Evolutionary conservation across 2,329 filamentous ascomycete genomes (phyloP).

Genomic region (Trichoderma lentiforme): DNA sequence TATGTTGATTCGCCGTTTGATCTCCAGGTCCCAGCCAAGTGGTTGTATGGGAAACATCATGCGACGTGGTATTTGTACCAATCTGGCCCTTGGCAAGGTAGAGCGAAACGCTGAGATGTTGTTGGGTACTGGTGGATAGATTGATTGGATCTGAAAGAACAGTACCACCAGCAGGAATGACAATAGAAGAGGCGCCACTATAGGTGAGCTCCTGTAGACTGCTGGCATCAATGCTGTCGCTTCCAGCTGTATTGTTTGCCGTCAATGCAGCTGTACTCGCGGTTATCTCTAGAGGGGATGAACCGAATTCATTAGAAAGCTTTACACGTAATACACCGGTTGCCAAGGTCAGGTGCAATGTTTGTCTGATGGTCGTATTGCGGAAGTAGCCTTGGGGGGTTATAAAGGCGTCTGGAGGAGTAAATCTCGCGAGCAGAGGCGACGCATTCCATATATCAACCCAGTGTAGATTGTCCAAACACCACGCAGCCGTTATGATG

Average conservation of each 20-base stretch:
- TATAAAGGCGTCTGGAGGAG: background rate
- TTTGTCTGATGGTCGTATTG: background rate
- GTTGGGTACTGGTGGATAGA: background rate
- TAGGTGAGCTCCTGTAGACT: background rate
- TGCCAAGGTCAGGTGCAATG: background rate
- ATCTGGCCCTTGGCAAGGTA: background rate
- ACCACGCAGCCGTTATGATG: background rate
- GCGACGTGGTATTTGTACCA: background rate
- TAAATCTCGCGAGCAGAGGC: background rate
- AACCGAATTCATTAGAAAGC: background rate
- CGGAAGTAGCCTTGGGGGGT: background rate
- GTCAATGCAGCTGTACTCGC: background rate
- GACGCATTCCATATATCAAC: background rate
- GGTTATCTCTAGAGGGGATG: background rate
- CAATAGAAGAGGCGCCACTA: background rate
- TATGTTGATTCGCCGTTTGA: background rate
- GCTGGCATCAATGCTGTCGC: background rate
- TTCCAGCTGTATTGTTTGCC: background rate
- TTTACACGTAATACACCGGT: background rate
- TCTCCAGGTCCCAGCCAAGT: background rate
- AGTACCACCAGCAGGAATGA: background rate
- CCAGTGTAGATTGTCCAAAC: background rate
- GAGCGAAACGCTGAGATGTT: background rate
- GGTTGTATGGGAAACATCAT: background rate
- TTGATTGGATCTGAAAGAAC: background rate